Percentiles rank a stretch among this genome's conserved stretches.
phyloP scores from a whole-genome alignment of 805 yeast species.

The Wickerhamomyces silvicola region DNA sequence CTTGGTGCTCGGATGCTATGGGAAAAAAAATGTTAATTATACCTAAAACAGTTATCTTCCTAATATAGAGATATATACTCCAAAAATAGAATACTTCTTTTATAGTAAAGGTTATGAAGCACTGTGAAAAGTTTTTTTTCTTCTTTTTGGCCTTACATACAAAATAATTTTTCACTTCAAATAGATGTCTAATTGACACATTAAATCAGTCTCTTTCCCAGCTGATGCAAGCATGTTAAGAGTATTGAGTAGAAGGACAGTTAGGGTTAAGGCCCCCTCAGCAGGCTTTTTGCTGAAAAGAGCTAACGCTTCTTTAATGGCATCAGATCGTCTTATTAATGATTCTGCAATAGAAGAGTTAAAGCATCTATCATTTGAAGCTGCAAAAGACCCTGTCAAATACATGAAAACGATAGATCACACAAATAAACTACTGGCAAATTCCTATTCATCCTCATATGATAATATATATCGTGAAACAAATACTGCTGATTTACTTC shows the following conservation, averaged over 20 bases:
- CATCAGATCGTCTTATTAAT: not conserved
- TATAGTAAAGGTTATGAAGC: not conserved
- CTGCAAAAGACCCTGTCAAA: not conserved
- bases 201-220: not conserved
- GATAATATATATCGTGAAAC: conserved; percentile 19
- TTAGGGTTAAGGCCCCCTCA: not conserved
- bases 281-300: not conserved
- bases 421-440: conserved; percentile 8
- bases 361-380: conserved; percentile 5
- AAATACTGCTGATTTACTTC: conserved; percentile 49
- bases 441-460: conserved; percentile 14
- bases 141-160: not conserved
- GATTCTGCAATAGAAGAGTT: conserved; percentile 10
- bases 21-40: too few species aligned
- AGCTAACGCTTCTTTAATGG: not conserved
- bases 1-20: too few species aligned
- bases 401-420: not conserved
- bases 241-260: not conserved
- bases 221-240: not conserved
- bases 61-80: not conserved
- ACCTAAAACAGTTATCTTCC: too few species aligned
- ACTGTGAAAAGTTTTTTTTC: not conserved
- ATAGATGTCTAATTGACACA: too few species aligned
- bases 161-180: not conserved
- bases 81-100: not conserved